Conservation (phyloP, 2,329 filamentous ascomycete genomes). For the Pseudogymnoascus pannorum region DNA sequence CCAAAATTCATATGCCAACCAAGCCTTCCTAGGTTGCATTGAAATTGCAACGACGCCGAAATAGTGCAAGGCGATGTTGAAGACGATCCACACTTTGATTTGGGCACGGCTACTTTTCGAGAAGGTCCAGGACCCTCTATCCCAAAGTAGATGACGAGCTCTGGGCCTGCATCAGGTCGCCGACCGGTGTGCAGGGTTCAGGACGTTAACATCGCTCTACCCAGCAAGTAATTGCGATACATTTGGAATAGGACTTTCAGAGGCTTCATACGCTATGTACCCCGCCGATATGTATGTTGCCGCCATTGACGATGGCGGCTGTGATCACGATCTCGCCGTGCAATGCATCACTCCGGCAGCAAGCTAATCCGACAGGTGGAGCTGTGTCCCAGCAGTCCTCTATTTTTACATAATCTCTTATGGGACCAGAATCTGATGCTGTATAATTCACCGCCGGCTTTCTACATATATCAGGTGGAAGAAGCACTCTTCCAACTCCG, state of each 20-base stretch:
- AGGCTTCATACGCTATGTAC: neutral
- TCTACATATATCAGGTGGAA: neutral
- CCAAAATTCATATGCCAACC: neutral
- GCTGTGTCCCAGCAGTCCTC: neutral
- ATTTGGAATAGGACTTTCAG: neutral
- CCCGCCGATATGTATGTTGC: conserved; percentile 1
- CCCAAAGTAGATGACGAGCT: neutral
- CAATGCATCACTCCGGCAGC: conserved; percentile 1
- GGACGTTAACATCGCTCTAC: neutral
- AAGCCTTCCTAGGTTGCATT: neutral
- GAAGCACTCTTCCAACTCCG: neutral
- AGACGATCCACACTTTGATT: neutral
- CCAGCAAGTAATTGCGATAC: neutral
- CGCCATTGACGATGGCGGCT: conserved; percentile 8
- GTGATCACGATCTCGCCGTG: conserved; percentile 7
- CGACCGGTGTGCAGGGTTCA: conserved; percentile 6
- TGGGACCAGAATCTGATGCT: neutral
- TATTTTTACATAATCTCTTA: neutral
- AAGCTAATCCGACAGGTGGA: neutral
- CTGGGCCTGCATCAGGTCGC: neutral
- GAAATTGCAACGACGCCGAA: neutral
- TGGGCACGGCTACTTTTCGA: conserved; percentile 4
- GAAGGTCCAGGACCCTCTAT: neutral
- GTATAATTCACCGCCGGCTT: neutral
- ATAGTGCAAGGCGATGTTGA: neutral